Base-by-base conservation (phyloP, 176 grass and related monocot genomes). In the Aegilops speltoides region DNA sequence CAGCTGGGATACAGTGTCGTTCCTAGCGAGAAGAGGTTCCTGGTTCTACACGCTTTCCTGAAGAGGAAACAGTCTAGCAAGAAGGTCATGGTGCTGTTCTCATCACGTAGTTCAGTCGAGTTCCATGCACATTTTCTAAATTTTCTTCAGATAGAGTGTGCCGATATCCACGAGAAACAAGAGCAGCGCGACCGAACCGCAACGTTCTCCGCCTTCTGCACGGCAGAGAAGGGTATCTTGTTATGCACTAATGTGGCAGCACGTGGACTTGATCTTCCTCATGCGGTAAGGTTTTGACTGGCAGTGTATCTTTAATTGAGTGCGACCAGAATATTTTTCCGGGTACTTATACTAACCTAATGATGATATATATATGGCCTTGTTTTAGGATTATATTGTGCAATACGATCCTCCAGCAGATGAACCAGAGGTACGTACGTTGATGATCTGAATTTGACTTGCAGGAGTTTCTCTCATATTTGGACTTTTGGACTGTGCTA, bases 21-120 rank as follows among this genome's bases (percentile, higher is more conserved):
- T 86, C 86, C 93, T 56, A 93, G 96, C 60, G 86, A 89, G 45
- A 92, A 89, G 57, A 95, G 91, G 63, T 92, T 98, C 61, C 46
- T 98, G 38, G 93, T 98, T 91, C 76, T 98, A 17, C 89, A 95
- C 84, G 91, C 96, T 84, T 93, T 98, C 88, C 93, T 98, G 0
- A 98, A 92, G 79, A 93, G 85, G 81, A 92, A 98, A 24, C 88
- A 85, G 36, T 81, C 88, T 9, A 54, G 50, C 50, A 94, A 91
- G 61, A 98, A 98, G 86, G 36, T 98, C 57, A 95, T 98, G 93
- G 96, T 98, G 76, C 86, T 98, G 88, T 98, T 98, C 76, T 98
- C 96, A 57, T 98, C 96, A 9, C 93, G 96, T 68, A 98, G 88
- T 84, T 95, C 93, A 61, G 96, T 98, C 78, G 91, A 95, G 86